Evolutionary conservation across 2,329 filamentous ascomycete species (phyloP).

Genomic region (Phaeophleospora eucalypticola): DNA sequence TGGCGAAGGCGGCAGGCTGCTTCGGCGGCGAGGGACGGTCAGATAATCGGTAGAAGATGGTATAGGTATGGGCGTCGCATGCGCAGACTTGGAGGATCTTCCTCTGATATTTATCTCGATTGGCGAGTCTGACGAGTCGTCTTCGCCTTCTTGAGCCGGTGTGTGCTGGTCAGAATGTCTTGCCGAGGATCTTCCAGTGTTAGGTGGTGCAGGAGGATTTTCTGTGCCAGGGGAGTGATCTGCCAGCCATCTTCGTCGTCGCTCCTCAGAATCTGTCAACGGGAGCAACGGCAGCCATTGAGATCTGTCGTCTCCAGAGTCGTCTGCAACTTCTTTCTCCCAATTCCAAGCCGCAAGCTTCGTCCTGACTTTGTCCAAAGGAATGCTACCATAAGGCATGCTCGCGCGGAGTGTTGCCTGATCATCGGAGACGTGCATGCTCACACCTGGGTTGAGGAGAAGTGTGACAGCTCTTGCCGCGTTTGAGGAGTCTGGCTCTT

Average conservation of each 20-base stretch:
- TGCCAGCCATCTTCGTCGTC: constrained; percentile 1
- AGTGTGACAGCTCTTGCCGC: constrained; percentile 13
- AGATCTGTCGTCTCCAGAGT: constrained; percentile 7
- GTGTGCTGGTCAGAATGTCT: constrained; percentile 18
- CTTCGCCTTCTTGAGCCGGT: constrained; percentile 13
- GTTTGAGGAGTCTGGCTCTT: constrained; percentile 16
- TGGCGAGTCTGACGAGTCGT: not conserved
- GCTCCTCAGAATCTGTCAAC: constrained; percentile 5
- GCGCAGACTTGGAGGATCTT: constrained; percentile 9
- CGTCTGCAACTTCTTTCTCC: constrained; percentile 15
- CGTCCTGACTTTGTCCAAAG: constrained; percentile 23
- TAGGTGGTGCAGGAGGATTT: constrained; percentile 23
- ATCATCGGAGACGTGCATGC: constrained; percentile 4
- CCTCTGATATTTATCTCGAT: constrained; percentile 11
- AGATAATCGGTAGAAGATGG: constrained; percentile 3
- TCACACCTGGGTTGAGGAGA: constrained; percentile 4
- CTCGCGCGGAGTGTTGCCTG: not conserved
- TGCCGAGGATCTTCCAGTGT: constrained; percentile 23
- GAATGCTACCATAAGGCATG: constrained; percentile 1
- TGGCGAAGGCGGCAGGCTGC: constrained; percentile 17
- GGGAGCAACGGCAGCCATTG: constrained; percentile 16
- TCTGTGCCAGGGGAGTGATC: constrained; percentile 14
- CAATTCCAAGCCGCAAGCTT: constrained; percentile 27
- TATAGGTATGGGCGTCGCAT: not conserved
- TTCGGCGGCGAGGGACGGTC: constrained; percentile 9